Evolutionary conservation across 192 early-diverging fungal genomes (phyloP), one percentile per base, ranked within the genome.

Genomic region (Helicostylum pulchrum): DNA sequence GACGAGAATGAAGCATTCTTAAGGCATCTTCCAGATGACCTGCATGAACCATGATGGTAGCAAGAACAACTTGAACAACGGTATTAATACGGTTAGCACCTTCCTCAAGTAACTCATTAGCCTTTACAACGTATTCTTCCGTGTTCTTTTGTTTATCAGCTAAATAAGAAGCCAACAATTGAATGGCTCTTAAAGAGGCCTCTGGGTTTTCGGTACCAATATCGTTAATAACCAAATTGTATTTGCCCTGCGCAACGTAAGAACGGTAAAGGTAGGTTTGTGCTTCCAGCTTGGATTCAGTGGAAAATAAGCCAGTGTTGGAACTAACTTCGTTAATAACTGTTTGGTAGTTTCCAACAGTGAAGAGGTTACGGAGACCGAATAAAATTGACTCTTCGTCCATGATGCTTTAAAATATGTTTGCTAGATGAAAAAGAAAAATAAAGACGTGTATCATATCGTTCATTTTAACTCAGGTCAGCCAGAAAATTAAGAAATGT

Each of bases 201-300:
- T 77, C 62, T 42, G 74, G 65, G 50, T 68, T 57, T 23, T 83
- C 64, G 0, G 80, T 67, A 10, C 14, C 21, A 43, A 94, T 82
- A 52, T 92, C 90, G 57, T 76, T 68, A 17, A 91, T 73, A 20
- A 91, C 87, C 55, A 86, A 64, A 30, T 80, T 77, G 78, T 84
- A 81, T 51, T 91, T 85, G 61, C 84, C 84, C 67, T 88, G 92
- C 44, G 88, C 91, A 34, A 96, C 70, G 63, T 91, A 85, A 6
- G 96, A 83, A 21, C 94, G 89, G 73, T 89, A 88, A 49, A 92
- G 80, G 12, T 89, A 84, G 6, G 83, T 77, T 68, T 87, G 76
- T 32, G 83, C 82, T 61, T 92, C 86, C 8, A 76, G 61, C 31
- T 83, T 77, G 30, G 78, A 65, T 10, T 67, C 73, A 30, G 72